These are phyloP conservation scores for Komagataella pastoris DNA, from an alignment of 805 yeast genomes.

Conservation along the genomic window DNA sequence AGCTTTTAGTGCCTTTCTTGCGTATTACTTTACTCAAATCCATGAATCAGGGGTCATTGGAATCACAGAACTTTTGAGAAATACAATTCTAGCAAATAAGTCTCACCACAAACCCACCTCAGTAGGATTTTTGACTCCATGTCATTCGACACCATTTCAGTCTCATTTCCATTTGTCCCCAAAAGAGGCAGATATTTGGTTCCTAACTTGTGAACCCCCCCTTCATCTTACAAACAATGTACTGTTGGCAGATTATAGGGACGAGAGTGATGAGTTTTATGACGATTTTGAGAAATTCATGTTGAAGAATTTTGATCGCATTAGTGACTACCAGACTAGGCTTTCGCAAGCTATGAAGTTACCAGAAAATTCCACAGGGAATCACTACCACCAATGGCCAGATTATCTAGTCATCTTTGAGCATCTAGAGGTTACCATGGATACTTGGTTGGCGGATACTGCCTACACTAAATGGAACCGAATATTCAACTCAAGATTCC, in stretches of 20 bases:
- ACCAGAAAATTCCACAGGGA: not conserved
- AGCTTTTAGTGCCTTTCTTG: slow-evolving; percentile 6
- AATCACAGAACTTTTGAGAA: slow-evolving; percentile 40
- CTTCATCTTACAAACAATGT: slow-evolving; percentile 20
- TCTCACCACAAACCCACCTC: slow-evolving; percentile 19
- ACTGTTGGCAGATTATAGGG: slow-evolving; percentile 42
- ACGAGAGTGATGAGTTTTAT: slow-evolving; percentile 80
- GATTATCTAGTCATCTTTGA: slow-evolving; percentile 62
- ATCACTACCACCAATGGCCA: slow-evolving; percentile 47
- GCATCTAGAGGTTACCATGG: slow-evolving; percentile 34
- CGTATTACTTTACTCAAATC: slow-evolving; percentile 33
- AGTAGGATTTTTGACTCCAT: slow-evolving; percentile 82
- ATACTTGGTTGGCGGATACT: slow-evolving; percentile 21
- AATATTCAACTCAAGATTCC: slow-evolving; percentile 68
- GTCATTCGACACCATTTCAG: slow-evolving; percentile 97
- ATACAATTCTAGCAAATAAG: slow-evolving; percentile 6
- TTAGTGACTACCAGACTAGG: slow-evolving; percentile 2
- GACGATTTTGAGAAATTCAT: slow-evolving; percentile 50
- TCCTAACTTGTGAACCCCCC: slow-evolving; percentile 90
- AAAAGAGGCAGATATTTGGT: slow-evolving; percentile 42
- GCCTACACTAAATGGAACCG: slow-evolving; percentile 33
- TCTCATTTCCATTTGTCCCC: slow-evolving; percentile 55
- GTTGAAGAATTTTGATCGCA: slow-evolving; percentile 32
- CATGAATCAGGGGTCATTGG: slow-evolving; percentile 84
- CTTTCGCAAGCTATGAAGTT: not conserved